Evolutionary conservation across 2,329 filamentous ascomycete genomes (phyloP).

Genomic region (Diaporthe citri): DNA sequence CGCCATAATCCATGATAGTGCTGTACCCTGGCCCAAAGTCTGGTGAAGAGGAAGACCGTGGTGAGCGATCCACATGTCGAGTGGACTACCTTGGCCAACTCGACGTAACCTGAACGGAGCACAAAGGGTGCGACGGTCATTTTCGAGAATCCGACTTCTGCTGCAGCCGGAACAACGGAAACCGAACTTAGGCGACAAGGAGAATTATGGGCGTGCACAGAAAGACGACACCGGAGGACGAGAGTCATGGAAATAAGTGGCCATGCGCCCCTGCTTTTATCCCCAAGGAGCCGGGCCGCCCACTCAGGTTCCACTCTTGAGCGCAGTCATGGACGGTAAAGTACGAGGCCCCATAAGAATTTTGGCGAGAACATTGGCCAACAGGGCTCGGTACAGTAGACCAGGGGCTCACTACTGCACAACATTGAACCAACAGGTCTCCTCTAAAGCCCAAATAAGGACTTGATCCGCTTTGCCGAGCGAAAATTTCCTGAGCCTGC

Average conservation of each 20-base stretch:
- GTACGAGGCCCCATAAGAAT: slow-evolving; percentile 21
- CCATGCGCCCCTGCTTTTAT: not conserved
- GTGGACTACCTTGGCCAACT: slow-evolving; percentile 24
- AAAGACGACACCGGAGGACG: not conserved
- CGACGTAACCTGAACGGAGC: slow-evolving; percentile 14
- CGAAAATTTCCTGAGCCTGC: slow-evolving; percentile 5
- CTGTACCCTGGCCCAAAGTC: slow-evolving; percentile 22
- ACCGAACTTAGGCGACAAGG: not conserved
- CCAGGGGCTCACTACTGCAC: not conserved
- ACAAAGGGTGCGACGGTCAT: slow-evolving; percentile 16
- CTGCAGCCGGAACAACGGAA: not conserved
- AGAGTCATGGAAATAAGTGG: not conserved
- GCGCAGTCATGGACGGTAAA: not conserved
- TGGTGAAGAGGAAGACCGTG: slow-evolving; percentile 21
- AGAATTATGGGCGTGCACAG: no score
- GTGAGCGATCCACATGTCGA: slow-evolving; percentile 18
- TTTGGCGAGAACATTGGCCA: slow-evolving; percentile 11
- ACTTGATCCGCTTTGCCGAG: slow-evolving; percentile 1
- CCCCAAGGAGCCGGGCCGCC: not conserved
- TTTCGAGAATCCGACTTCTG: not conserved
- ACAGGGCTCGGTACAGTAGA: not conserved
- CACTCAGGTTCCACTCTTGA: slow-evolving; percentile 22
- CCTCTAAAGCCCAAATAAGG: not conserved
- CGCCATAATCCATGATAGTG: slow-evolving; percentile 30
- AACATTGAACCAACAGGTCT: slow-evolving; percentile 6